A percentile compares a stretch with the other conserved stretches of the same genome.
Evolutionary conservation across 345 rosid species (phyloP).

Genomic region (Combretum micranthum): DNA sequence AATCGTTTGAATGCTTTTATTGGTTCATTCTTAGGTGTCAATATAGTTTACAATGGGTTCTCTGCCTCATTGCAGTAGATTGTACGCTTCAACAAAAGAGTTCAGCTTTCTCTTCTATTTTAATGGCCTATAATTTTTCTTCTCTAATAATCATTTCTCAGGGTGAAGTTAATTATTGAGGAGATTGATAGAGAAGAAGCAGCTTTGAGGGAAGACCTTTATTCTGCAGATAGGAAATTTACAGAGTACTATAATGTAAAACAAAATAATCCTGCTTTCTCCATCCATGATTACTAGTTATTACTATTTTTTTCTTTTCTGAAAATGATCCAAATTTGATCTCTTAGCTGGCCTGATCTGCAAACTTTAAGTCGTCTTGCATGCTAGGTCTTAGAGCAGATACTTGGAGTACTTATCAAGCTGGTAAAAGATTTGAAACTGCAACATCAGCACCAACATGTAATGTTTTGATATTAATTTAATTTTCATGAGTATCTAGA

Average conservation of each 20-base stretch:
- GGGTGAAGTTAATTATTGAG: slow-evolving; percentile 90
- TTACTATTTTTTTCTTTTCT: neutral
- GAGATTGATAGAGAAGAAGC: slow-evolving; percentile 95
- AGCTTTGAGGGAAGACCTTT: slow-evolving; percentile 85
- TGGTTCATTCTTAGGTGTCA: no score
- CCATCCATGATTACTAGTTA: slow-evolving; percentile 1
- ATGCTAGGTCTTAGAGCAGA: slow-evolving; percentile 85
- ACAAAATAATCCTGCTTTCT: neutral
- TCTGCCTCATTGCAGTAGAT: no score
- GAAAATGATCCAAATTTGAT: neutral
- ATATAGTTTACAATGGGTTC: no score
- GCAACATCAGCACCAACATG: slow-evolving; percentile 92
- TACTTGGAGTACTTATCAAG: slow-evolving; percentile 90
- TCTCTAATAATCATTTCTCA: slow-evolving; percentile 19
- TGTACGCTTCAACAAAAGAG: no score
- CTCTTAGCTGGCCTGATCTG: slow-evolving; percentile 2
- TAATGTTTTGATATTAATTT: slow-evolving; percentile 23
- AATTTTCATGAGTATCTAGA: neutral
- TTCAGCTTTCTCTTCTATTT: no score
- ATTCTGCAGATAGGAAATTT: slow-evolving; percentile 88
- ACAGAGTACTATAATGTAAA: slow-evolving; percentile 82
- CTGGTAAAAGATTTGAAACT: slow-evolving; percentile 95
- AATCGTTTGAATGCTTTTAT: no score
- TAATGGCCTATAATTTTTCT: neutral
- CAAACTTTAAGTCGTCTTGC: slow-evolving; percentile 13